phyloP scores from a whole-genome alignment of 148 eudicot genomes.

The Arbutus unedo region DNA sequence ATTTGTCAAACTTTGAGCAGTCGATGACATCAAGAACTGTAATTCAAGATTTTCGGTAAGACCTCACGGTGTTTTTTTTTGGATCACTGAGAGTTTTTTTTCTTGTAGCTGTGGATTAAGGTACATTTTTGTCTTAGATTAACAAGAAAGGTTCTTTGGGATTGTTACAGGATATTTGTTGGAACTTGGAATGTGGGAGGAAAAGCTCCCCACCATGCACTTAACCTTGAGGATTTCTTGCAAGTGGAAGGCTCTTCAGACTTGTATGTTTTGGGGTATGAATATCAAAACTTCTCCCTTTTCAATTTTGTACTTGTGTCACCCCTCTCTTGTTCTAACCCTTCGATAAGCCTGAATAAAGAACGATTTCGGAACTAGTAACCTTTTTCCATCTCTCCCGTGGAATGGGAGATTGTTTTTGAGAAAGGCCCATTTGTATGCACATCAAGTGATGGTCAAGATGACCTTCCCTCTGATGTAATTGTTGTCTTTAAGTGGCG shows the following conservation, averaged over 20 bases:
- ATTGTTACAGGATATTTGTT: conserved; percentile 58
- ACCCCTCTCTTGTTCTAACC: not conserved
- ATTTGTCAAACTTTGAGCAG: conserved; percentile 57
- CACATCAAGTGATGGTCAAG: too few species aligned
- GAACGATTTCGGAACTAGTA: too few species aligned
- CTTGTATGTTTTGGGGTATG: conserved; percentile 79
- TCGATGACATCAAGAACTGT: conserved; percentile 45
- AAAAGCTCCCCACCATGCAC: conserved; percentile 53
- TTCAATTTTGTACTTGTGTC: not conserved
- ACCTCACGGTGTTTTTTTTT: not conserved
- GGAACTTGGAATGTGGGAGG: conserved; percentile 98
- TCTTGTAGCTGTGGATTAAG: not conserved
- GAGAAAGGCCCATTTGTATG: too few species aligned
- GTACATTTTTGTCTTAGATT: not conserved
- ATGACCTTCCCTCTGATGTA: too few species aligned
- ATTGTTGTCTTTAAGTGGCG: too few species aligned
- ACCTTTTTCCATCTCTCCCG: too few species aligned
- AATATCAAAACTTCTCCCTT: not conserved
- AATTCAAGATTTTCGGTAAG: conserved; percentile 56
- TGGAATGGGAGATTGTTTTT: too few species aligned
- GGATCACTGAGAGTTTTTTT: not conserved
- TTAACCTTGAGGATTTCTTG: conserved; percentile 73
- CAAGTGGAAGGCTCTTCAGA: conserved; percentile 73
- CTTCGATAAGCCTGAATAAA: too few species aligned
- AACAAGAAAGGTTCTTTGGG: not conserved